Evolutionary conservation across 768 basidiomycete species (phyloP).

Genomic region (Strobilomyces dryophilus): DNA sequence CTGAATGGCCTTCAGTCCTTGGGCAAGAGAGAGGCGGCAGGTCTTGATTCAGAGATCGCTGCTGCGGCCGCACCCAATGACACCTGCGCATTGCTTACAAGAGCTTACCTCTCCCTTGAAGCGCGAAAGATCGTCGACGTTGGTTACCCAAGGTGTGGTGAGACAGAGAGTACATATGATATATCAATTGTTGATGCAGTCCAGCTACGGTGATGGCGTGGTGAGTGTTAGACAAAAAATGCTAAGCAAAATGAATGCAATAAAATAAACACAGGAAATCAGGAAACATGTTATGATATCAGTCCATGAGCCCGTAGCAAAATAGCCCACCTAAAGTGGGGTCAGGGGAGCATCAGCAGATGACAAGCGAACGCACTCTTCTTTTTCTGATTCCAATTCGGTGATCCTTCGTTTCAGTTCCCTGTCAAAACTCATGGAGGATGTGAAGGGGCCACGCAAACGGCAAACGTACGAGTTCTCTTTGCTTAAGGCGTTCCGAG

Average conservation of each 20-base stretch:
- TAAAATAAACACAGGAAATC: slow-evolving; percentile 21
- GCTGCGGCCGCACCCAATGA: background rate
- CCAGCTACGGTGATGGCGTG: slow-evolving; percentile 13
- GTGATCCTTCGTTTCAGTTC: slow-evolving; percentile 65
- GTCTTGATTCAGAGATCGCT: slow-evolving; percentile 3
- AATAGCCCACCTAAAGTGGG: slow-evolving; percentile 54
- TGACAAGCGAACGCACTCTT: slow-evolving; percentile 56
- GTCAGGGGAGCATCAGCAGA: slow-evolving; percentile 8
- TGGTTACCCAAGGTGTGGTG: slow-evolving; percentile 9
- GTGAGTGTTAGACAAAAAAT: slow-evolving; percentile 26
- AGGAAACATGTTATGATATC: slow-evolving; percentile 32
- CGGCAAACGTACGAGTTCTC: slow-evolving; percentile 70
- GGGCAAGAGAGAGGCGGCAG: background rate
- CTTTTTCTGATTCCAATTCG: slow-evolving; percentile 69
- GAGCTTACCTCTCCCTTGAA: slow-evolving; percentile 21
- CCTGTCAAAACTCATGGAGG: slow-evolving; percentile 33
- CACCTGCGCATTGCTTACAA: slow-evolving; percentile 9
- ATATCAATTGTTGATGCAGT: slow-evolving; percentile 13
- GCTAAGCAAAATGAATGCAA: slow-evolving; percentile 14
- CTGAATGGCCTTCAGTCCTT: slow-evolving; percentile 6
- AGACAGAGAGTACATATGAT: slow-evolving; percentile 11
- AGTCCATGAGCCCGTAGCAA: slow-evolving; percentile 49
- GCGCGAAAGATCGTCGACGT: slow-evolving; percentile 14
- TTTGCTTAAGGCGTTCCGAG: slow-evolving; percentile 64
- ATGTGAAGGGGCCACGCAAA: background rate